A percentile compares a stretch with the other conserved stretches of the same genome.
phyloP scores from a whole-genome alignment of 2,329 filamentous ascomycete genomes.

The Arthrobotrys sphaeroides region DNA sequence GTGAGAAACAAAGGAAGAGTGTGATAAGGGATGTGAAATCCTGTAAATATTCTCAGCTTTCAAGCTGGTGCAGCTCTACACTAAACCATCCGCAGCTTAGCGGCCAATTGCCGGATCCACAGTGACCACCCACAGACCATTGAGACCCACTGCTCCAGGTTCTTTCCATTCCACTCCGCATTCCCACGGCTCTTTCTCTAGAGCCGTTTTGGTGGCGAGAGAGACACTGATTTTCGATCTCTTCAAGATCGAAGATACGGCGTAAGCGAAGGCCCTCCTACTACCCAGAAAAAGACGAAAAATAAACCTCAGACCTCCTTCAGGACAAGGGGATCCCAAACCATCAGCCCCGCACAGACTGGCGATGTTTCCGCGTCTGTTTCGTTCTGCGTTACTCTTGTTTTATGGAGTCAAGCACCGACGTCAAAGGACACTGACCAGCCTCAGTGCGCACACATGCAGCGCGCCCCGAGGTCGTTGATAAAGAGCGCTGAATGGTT shows the following conservation, averaged over 20 bases:
- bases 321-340: not conserved
- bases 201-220: not conserved
- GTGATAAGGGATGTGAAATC: not conserved
- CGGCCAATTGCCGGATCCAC: slow-evolving; percentile 14
- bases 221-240: not conserved
- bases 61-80: not conserved
- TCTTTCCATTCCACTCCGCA: not conserved
- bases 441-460: no score
- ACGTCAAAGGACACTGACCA: no score
- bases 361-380: slow-evolving; percentile 1
- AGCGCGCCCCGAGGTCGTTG: no score
- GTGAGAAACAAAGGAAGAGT: not conserved
- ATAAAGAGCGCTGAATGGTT: no score
- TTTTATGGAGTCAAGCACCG: no score
- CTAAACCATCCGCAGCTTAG: slow-evolving; percentile 9
- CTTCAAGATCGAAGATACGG: not conserved
- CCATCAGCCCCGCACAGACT: slow-evolving; percentile 8
- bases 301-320: not conserved
- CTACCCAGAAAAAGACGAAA: not conserved
- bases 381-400: no score
- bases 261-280: not conserved
- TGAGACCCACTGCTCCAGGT: slow-evolving; percentile 2
- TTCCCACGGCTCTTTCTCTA: not conserved
- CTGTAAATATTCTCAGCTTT: slow-evolving; percentile 11
- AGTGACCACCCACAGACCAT: not conserved